Evolutionary conservation across 179 eudicot species (phyloP), one percentile per base, ranked within the genome.

Genomic region (Corrigiola litoralis): DNA sequence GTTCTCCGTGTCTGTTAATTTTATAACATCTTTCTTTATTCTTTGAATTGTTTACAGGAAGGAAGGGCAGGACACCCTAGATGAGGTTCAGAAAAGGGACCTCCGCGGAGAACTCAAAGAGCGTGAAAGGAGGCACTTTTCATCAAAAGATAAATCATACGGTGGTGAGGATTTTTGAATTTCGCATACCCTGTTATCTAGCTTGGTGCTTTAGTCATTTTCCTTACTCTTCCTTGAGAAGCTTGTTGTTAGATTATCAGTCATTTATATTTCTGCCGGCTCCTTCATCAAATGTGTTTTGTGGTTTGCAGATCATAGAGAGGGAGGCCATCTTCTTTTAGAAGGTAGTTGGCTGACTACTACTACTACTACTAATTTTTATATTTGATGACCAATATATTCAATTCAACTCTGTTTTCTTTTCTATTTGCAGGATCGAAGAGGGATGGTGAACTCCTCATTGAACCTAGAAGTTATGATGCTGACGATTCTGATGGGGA

Each of bases 401-500:
- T n/a, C n/a, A 18, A 31, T 14, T 59, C n/a, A 8, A 1, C 38
- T 61, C 1, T 44, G 23, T 12, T n/a, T 38, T 29, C 36, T 32
- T 31, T 58, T 6, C 17, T 6, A 14, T 5, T 3, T 79, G 50
- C 79, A 94, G 96, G 97, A 60, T 55, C 85, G 12, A 90, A 74
- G 78, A 80, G 91, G 71, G 96, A 94, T 32, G 49, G 68, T 61
- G 97, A 94, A 38, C 89, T 86, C 49, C 96, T 95, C 9, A 72
- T 84, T 44, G 54, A 75, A 72, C 84, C 92, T 16, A 85, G 87
- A 53, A 82, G 70, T 77, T 76, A 63, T 63, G 99, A 94, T 78
- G 97, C 96, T 28, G 97, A 94, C 75, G 99, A 90, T 82, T 87
- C 92, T 58, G 99, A 90, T 72, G 88, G 73, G 50, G 91, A 88